phyloP scores from a whole-genome alignment of 108 stramenopile genomes.

The Schizochytrium sp. region DNA sequence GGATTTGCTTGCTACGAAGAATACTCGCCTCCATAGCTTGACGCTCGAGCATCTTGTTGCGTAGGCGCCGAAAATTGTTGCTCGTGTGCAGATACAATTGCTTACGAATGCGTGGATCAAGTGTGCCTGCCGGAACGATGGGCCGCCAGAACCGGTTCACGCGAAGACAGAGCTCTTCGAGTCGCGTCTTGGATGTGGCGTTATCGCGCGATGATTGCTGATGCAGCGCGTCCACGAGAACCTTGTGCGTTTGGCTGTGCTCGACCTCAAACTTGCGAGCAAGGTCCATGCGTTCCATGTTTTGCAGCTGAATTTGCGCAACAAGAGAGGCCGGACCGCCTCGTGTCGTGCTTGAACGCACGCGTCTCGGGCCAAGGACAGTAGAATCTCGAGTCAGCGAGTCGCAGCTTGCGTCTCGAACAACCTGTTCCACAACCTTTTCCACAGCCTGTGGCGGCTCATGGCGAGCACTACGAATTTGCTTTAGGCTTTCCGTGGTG shows the following conservation, averaged over 20 bases:
- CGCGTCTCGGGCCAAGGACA: neutral
- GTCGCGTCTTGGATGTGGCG: neutral
- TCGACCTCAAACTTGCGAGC: neutral
- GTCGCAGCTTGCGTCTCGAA: neutral
- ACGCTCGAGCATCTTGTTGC: neutral
- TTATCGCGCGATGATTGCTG: neutral
- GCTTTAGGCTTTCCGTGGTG: neutral
- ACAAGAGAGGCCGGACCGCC: neutral
- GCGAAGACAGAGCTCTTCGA: neutral
- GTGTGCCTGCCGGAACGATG: neutral
- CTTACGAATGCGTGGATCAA: neutral
- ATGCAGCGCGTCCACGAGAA: neutral
- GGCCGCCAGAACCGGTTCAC: constrained; percentile 4
- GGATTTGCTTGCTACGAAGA: neutral
- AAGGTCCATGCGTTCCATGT: neutral
- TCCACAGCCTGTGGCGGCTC: neutral
- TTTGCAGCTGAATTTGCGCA: neutral
- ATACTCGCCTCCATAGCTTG: constrained; percentile 13
- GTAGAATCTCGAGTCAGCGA: neutral
- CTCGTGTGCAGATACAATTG: neutral
- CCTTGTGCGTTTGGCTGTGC: constrained; percentile 10
- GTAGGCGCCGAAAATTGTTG: neutral
- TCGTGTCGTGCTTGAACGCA: neutral
- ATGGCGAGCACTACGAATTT: neutral
- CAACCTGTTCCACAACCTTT: neutral